Base-by-base conservation (phyloP, 2,329 filamentous ascomycete species). In the Keithomyces neogunnii region DNA sequence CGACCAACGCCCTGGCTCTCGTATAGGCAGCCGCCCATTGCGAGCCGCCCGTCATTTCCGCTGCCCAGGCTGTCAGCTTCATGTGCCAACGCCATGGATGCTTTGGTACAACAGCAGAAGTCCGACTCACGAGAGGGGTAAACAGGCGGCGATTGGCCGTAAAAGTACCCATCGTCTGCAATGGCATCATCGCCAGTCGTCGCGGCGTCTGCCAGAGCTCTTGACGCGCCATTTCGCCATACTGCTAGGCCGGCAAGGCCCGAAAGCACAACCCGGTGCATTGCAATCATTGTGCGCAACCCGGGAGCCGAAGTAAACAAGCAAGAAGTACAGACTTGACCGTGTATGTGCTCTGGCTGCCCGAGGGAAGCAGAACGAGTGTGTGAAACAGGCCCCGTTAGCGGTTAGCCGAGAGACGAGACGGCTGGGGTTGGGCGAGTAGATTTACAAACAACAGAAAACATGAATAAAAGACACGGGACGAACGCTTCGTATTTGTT, bases 1-100 rank as follows among this genome's bases (percentile, higher is more conserved):
- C 76, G 10, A 95, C 87, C 58, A 93, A 81, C 1, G 74, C 74
- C 52, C 76, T 74, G 0, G 89, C 88, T 62, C 84, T 87, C 26
- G 70, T 66, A 59, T 86, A 84, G 4, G 88, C 82, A 13, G 76
- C 73, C 3, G 73, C 73, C 89, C 89, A 93, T 40, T 80, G 26
- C 5, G 33, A 8, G 8, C 75, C 68, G 13, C 85, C 85, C 56
- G 66, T 74, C 72, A 83, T 69, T 33, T 70, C 60, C n/a, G 75
- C 74, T 77, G 28, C 28, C 13, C 13, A 9, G 19, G 5, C 28
- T 29, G 9, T 50, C 44, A 48, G 40, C 42, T 3, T 29, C 8
- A 26, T 42, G 11, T 5, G n/a, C 28, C 9, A 32, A 42, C 4
- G 39, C 3, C 9, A 28, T 26, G 10, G 7, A 42, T 4, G 28